Base-by-base conservation (phyloP, 192 early-diverging fungal genomes). In the Phlyctochytrium planicorne region DNA sequence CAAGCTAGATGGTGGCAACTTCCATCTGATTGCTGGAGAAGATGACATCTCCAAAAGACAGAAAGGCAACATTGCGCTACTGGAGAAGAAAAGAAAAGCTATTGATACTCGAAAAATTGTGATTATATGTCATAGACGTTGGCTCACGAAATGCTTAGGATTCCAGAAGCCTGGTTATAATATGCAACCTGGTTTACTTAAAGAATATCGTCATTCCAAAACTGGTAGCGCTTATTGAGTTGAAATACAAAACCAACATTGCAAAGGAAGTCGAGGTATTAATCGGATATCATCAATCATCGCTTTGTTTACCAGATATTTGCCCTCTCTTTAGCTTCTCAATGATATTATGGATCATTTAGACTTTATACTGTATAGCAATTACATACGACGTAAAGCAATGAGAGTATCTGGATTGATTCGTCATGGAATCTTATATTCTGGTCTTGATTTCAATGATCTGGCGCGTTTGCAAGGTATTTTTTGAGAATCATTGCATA, bases 391-490 rank as follows among this genome's bases (percentile, higher is more conserved):
- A 40, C 87, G 91, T 56, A 92, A 91, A 70, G 70, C 88, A 1
- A 73, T 76, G 29, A 75, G 81, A 34, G 80, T 97, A 1, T 83
- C 78, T 57, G 76, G 82, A 29, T 84, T 98, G 56, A 85, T 97
- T 23, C 83, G 78, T 20, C 81, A 83, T 30, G 94, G 94, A 53
- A 91, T 98, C 63, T 78, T 97, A 34, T 86, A 85, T 62, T 90
- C 88, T 53, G 95, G 95, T 25, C 84, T 95, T 37, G 93, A 95
- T 67, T 98, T 94, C 94, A 80, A 80, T 14, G 87, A 83, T 10
- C 82, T 92, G 59, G 66, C 89, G 52, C 79, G 81, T 57, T 89
- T 94, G 53, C 80, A 85, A 74, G 88, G 93, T 93, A 78, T 23
- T 23, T 20, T 23, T 53, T 34, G 29, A 62, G 53, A 31, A 0